Evolutionary conservation across 768 basidiomycete genomes (phyloP).

Genomic region (Serendipita vermifera): DNA sequence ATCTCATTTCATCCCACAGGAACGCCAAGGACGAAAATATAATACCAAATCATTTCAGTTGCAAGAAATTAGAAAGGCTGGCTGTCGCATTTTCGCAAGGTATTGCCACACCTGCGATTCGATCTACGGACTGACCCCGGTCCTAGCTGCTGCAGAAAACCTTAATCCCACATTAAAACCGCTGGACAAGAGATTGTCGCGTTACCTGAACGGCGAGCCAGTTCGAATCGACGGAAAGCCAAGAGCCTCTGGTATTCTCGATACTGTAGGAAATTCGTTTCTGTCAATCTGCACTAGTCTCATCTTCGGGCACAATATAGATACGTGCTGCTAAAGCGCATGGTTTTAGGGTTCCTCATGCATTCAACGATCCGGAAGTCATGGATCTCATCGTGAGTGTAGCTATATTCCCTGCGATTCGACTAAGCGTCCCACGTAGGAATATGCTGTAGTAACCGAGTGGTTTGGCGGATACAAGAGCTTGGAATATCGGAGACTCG

Average conservation of each 20-base stretch:
- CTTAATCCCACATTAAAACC: constrained; percentile 50
- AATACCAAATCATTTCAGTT: constrained; percentile 52
- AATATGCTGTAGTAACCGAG: constrained; percentile 60
- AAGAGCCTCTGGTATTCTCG: constrained; percentile 58
- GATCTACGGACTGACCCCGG: constrained; percentile 3
- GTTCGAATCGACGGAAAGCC: constrained; percentile 66
- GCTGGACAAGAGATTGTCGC: constrained; percentile 53
- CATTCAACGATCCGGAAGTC: constrained; percentile 52
- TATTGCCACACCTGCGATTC: constrained; percentile 17
- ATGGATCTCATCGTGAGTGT: constrained; percentile 43
- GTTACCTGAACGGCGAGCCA: constrained; percentile 53
- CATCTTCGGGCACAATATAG: constrained; percentile 24
- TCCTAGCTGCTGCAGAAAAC: constrained; percentile 45
- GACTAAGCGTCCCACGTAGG: constrained; percentile 31
- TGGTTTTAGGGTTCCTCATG: constrained; percentile 53
- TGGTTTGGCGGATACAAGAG: constrained; percentile 67
- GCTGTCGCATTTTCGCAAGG: constrained; percentile 53
- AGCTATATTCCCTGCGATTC: too few relatives aligned
- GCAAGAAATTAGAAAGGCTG: constrained; percentile 51
- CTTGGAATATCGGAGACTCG: constrained; percentile 60
- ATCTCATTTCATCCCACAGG: constrained; percentile 24
- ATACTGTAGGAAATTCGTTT: constrained; percentile 37
- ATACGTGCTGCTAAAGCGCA: constrained; percentile 58
- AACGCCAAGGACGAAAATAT: constrained; percentile 61
- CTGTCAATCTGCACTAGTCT: background rate